A percentile compares a stretch with the other conserved stretches of the same genome.
Conservation (phyloP, 768 basidiomycete genomes). For the Mycena polygramma region DNA sequence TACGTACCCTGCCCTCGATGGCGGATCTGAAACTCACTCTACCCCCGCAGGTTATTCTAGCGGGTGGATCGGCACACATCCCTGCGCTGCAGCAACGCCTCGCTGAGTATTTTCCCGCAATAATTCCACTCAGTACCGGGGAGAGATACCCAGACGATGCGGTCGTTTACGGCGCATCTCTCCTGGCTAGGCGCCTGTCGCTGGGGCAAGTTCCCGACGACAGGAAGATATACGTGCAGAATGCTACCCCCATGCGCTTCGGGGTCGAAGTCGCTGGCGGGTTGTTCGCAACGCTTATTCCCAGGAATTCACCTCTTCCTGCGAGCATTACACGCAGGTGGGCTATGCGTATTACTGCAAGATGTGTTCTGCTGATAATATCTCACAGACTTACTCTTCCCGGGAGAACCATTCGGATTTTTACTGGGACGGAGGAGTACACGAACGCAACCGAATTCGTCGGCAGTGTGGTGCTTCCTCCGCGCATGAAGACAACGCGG, state of each 20-base stretch:
- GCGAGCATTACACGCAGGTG: not conserved
- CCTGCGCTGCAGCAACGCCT: not conserved
- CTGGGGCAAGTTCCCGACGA: slow-evolving; percentile 7
- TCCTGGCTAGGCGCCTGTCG: slow-evolving; percentile 3
- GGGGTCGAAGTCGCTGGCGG: slow-evolving; percentile 3
- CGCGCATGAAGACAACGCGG: not conserved
- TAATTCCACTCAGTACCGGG: not conserved
- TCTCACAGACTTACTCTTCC: not conserved
- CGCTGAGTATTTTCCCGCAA: not conserved
- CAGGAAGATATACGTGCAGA: not conserved
- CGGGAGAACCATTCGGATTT: not conserved
- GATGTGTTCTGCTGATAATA: not conserved
- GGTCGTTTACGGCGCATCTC: slow-evolving; percentile 10
- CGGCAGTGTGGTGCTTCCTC: slow-evolving; percentile 1
- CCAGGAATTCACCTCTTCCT: slow-evolving; percentile 1
- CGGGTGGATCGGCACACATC: slow-evolving; percentile 9
- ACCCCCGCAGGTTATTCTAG: not conserved
- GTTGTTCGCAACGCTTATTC: not conserved
- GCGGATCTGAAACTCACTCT: not conserved
- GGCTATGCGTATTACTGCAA: not conserved
- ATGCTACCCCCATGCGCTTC: slow-evolving; percentile 9
- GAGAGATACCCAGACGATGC: slow-evolving; percentile 7
- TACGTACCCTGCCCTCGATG: not conserved
- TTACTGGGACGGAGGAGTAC: slow-evolving; percentile 1
- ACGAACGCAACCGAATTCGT: slow-evolving; percentile 10